Conservation (phyloP, 805 yeast genomes). For the Priceomyces melissophilus region DNA sequence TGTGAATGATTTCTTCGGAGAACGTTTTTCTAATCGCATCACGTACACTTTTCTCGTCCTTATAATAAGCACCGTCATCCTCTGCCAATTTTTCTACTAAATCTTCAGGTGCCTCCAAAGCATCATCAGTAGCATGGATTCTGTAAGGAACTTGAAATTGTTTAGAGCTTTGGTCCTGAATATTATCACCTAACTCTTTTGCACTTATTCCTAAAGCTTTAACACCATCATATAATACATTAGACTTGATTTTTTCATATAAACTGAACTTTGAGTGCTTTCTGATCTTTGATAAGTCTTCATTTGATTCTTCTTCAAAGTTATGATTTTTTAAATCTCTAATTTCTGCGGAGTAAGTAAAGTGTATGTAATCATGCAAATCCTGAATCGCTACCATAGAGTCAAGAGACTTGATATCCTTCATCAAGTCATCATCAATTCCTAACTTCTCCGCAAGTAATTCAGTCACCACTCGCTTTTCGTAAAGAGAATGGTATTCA, state of each 20-base stretch:
- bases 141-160: conserved; percentile 45
- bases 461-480: conserved; percentile 63
- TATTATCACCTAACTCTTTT: conserved; percentile 77
- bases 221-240: conserved; percentile 63
- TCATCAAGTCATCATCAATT: conserved; percentile 55
- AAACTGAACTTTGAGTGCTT: conserved; percentile 59
- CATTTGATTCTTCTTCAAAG: conserved; percentile 18
- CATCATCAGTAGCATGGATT: conserved; percentile 70
- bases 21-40: conserved; percentile 72
- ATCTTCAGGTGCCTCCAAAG: conserved; percentile 56
- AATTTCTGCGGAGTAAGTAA: conserved; percentile 60
- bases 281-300: conserved; percentile 31
- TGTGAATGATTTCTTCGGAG: conserved; percentile 76
- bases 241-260: conserved; percentile 64
- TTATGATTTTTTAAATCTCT: conserved; percentile 38
- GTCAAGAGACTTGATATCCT: conserved; percentile 52
- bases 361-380: conserved; percentile 76
- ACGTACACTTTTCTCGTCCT: conserved; percentile 58
- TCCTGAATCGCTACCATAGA: conserved; percentile 83
- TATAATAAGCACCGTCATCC: conserved; percentile 49
- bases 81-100: conserved; percentile 47
- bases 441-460: conserved; percentile 52
- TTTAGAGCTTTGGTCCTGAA: conserved; percentile 55
- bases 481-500: conserved; percentile 80
- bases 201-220: conserved; percentile 75